These are phyloP conservation scores for Aspergillus intermedius DNA, from an alignment of 2,329 filamentous ascomycete species.

Conservation along the genomic window DNA sequence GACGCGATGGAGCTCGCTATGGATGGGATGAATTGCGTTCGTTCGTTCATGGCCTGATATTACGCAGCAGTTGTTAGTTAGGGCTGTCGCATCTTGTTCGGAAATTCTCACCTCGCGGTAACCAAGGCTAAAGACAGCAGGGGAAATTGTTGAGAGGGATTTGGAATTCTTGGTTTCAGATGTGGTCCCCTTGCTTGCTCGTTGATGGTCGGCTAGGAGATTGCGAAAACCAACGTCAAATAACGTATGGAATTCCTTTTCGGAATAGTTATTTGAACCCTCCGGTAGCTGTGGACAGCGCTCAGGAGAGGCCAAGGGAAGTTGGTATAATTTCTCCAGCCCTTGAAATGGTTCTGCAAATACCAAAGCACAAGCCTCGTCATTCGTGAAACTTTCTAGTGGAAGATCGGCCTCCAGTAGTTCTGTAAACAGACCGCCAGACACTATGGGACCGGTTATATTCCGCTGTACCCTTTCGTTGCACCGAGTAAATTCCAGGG, in stretches of 20 bases:
- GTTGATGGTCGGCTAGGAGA: constrained; percentile 10
- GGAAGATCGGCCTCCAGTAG: neutral
- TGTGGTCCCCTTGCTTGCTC: neutral
- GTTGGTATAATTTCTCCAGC: neutral
- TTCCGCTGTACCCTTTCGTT: neutral
- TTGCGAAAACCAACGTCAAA: constrained; percentile 21
- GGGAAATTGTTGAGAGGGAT: constrained; percentile 19
- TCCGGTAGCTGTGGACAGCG: no score
- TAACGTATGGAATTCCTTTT: constrained; percentile 11
- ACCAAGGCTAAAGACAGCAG: constrained; percentile 23
- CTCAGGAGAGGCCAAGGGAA: neutral
- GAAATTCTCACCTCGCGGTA: constrained; percentile 22
- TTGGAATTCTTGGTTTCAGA: constrained; percentile 4
- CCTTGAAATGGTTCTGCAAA: neutral
- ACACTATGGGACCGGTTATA: neutral
- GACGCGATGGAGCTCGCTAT: constrained; percentile 29
- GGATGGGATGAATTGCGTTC: constrained; percentile 27
- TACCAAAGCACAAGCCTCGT: neutral
- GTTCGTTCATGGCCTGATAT: constrained; percentile 29
- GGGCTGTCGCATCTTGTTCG: neutral
- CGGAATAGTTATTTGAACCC: neutral
- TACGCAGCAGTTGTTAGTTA: neutral
- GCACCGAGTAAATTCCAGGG: constrained; percentile 10
- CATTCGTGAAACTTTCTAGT: no score
- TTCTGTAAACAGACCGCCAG: neutral